phyloP scores from a whole-genome alignment of 495 filamentous ascomycete genomes.

The Aspergillus asperescens region DNA sequence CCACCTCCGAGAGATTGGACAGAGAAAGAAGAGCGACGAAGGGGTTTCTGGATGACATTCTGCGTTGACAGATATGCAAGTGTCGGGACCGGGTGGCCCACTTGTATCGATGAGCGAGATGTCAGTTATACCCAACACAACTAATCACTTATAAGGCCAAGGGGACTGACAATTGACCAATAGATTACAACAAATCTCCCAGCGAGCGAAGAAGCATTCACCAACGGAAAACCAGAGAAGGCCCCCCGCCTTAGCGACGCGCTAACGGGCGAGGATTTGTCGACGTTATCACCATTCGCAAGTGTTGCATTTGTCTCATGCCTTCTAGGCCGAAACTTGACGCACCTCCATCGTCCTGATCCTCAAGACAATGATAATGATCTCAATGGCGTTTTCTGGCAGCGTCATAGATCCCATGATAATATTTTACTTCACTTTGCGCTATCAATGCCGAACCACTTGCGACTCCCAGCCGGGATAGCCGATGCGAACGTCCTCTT shows the following conservation, averaged over 20 bases:
- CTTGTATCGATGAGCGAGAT: slow-evolving; percentile 88
- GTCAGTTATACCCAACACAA: slow-evolving; percentile 37
- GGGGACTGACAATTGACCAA: slow-evolving; percentile 11
- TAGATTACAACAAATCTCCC: slow-evolving; percentile 82
- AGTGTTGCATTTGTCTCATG: slow-evolving; percentile 79
- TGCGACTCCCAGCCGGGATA: slow-evolving; percentile 75
- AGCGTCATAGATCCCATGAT: slow-evolving; percentile 81
- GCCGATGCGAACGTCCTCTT: slow-evolving; percentile 84
- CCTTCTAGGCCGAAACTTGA: slow-evolving; percentile 90
- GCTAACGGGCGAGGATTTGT: slow-evolving; percentile 63
- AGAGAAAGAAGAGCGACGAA: slow-evolving; percentile 81
- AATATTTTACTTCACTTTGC: slow-evolving; percentile 84
- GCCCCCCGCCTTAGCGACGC: slow-evolving; percentile 65
- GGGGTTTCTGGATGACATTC: slow-evolving; percentile 94
- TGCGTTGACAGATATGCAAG: slow-evolving; percentile 87
- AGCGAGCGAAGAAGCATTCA: slow-evolving; percentile 78
- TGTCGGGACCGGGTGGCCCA: slow-evolving; percentile 96
- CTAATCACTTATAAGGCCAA: neutral
- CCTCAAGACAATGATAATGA: slow-evolving; percentile 78
- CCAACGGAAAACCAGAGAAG: slow-evolving; percentile 66
- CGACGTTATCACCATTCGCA: slow-evolving; percentile 69
- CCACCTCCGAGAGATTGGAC: slow-evolving; percentile 86
- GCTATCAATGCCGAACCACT: slow-evolving; percentile 72
- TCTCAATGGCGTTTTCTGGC: slow-evolving; percentile 94
- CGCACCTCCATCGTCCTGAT: slow-evolving; percentile 87